Percentiles rank a stretch among this genome's conserved stretches.
phyloP scores from a whole-genome alignment of 345 rosid species.

The Raphanus raphanistrum region DNA sequence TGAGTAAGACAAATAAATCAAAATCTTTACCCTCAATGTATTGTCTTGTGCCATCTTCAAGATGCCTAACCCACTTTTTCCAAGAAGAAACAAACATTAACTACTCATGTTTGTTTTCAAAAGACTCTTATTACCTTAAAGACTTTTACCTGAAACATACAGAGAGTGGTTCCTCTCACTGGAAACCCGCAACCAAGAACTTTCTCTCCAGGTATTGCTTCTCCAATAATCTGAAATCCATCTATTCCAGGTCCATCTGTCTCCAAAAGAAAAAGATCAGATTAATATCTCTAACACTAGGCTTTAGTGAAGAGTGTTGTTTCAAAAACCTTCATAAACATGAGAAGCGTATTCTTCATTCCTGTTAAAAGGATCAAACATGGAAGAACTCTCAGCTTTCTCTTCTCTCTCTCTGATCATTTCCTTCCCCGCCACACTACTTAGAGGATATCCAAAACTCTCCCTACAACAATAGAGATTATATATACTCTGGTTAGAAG shows the following conservation, averaged over 20 bases:
- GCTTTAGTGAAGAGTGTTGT: neutral
- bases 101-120: neutral
- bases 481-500: neutral
- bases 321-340: constrained; percentile 33
- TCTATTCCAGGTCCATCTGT: constrained; percentile 90
- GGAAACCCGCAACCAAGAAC: constrained; percentile 94
- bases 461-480: constrained; percentile 23
- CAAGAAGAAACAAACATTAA: constrained; percentile 23
- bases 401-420: constrained; percentile 36
- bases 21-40: constrained; percentile 79
- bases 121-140: neutral
- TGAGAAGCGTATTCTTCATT: constrained; percentile 35
- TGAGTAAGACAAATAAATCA: constrained; percentile 6
- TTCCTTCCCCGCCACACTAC: constrained; percentile 35
- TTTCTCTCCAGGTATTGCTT: constrained; percentile 83
- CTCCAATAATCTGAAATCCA: constrained; percentile 87
- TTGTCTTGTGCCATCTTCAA: constrained; percentile 89
- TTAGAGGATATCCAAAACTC: constrained; percentile 29
- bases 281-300: constrained; percentile 34
- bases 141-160: constrained; percentile 84
- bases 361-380: constrained; percentile 34
- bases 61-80: constrained; percentile 91
- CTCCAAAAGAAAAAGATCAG: constrained; percentile 30
- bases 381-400: constrained; percentile 35
- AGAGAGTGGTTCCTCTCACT: constrained; percentile 88